Evolutionary conservation across 352 stramenopile genomes (phyloP).

Genomic region (Elongisporangium anandrum): DNA sequence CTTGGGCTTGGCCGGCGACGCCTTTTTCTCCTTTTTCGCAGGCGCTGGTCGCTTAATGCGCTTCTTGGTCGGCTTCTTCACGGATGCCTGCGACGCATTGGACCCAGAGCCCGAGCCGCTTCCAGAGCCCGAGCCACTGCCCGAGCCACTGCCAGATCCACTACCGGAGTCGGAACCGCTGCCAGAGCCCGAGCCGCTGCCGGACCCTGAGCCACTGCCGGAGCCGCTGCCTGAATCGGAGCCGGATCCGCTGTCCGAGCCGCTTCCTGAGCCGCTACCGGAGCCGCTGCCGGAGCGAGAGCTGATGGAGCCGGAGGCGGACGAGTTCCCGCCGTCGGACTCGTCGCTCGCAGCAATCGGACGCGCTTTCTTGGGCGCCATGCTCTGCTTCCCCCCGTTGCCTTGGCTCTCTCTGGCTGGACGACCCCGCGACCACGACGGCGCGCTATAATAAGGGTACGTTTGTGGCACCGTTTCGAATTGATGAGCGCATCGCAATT

Average conservation of each 20-base stretch:
- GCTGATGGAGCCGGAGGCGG: constrained; percentile 48
- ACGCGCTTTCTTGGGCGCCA: constrained; percentile 57
- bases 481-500: neutral
- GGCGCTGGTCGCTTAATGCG: constrained; percentile 31
- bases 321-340: constrained; percentile 51
- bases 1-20: constrained; percentile 31
- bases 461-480: constrained; percentile 7
- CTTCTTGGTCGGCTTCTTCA: constrained; percentile 32
- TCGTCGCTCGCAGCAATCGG: constrained; percentile 63
- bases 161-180: constrained; percentile 23
- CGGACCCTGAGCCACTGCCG: constrained; percentile 29
- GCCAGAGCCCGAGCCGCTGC: constrained; percentile 18
- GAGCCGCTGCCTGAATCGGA: constrained; percentile 24
- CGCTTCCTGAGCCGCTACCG: constrained; percentile 18
- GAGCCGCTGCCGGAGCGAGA: constrained; percentile 40
- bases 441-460: constrained; percentile 10
- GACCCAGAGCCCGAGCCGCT: constrained; percentile 20
- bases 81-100: constrained; percentile 13
- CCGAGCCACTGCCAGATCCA: constrained; percentile 28
- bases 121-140: constrained; percentile 19
- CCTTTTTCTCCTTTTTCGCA: constrained; percentile 32
- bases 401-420: constrained; percentile 2
- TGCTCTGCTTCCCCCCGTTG: constrained; percentile 9
- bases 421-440: neutral
- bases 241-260: constrained; percentile 18